phyloP scores from a whole-genome alignment of 768 basidiomycete genomes.

The Lactarius indigo region DNA sequence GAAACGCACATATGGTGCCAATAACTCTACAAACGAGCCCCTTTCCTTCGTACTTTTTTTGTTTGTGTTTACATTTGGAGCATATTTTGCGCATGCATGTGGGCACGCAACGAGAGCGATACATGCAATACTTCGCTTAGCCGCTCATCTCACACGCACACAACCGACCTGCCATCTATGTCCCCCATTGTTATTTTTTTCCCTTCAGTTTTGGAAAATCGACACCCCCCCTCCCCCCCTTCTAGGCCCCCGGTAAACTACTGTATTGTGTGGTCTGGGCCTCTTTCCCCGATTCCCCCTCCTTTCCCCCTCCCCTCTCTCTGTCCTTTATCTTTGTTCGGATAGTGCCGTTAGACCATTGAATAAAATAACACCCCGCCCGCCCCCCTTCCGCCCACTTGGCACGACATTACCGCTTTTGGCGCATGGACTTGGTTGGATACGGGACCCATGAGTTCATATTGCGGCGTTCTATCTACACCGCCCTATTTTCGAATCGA shows the following conservation, averaged over 20 bases:
- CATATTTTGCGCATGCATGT: not conserved
- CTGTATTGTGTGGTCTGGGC: not conserved
- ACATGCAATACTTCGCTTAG: not conserved
- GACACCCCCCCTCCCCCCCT: not conserved
- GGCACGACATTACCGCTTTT: constrained; percentile 11
- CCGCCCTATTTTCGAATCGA: not conserved
- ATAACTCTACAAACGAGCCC: not conserved
- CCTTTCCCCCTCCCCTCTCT: not conserved
- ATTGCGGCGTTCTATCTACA: constrained; percentile 8
- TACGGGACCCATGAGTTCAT: not conserved
- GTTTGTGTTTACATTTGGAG: not conserved
- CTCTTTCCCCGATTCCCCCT: not conserved
- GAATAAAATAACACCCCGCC: not conserved
- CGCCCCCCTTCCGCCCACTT: not conserved
- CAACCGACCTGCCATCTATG: not conserved
- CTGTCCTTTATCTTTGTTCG: not conserved
- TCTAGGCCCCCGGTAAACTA: not conserved
- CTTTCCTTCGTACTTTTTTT: not conserved
- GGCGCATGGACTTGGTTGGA: not conserved
- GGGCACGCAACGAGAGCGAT: not conserved
- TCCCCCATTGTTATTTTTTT: not conserved
- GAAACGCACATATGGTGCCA: not conserved
- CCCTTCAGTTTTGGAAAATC: constrained; percentile 9
- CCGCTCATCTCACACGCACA: not conserved
- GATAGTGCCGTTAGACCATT: not conserved